Conservation (phyloP, 768 basidiomycete genomes). For the Tylopilus vinaceipallidus region DNA sequence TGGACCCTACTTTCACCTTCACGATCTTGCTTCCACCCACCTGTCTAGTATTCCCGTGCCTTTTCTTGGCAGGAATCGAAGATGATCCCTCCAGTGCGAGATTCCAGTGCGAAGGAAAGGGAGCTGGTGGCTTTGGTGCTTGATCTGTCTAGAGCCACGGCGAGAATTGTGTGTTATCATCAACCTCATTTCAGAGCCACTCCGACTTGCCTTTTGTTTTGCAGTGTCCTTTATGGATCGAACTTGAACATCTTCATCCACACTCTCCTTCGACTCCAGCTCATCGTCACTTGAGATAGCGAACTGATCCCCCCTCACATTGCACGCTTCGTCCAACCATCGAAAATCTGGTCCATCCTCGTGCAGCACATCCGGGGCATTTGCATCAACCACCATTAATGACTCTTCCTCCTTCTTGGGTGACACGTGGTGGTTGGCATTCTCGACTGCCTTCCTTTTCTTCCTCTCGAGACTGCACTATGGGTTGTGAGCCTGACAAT, state of each 20-base stretch:
- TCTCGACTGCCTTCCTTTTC: constrained; percentile 27
- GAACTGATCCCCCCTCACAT: constrained; percentile 27
- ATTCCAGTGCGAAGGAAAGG: constrained; percentile 25
- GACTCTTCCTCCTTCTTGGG: constrained; percentile 28
- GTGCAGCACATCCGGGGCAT: constrained; percentile 23
- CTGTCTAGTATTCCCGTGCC: constrained; percentile 6
- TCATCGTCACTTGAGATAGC: constrained; percentile 13
- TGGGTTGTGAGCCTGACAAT: not conserved
- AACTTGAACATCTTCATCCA: constrained; percentile 22
- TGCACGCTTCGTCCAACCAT: constrained; percentile 31
- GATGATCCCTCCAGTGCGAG: constrained; percentile 15
- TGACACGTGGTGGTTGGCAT: constrained; percentile 1
- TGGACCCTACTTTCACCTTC: constrained; percentile 18
- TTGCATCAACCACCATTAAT: constrained; percentile 28
- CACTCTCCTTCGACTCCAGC: constrained; percentile 15
- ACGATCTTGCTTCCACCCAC: constrained; percentile 19
- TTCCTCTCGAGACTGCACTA: constrained; percentile 25
- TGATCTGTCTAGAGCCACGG: constrained; percentile 3
- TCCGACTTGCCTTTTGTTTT: constrained; percentile 9
- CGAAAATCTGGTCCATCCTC: constrained; percentile 12
- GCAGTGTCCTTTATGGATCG: not conserved
- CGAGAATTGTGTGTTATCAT: constrained; percentile 4
- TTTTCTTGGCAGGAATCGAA: constrained; percentile 10
- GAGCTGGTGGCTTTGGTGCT: constrained; percentile 1
- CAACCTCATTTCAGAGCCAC: not conserved